Conservation (phyloP, 176 grass and related monocot genomes). For the Musa beccarii region DNA sequence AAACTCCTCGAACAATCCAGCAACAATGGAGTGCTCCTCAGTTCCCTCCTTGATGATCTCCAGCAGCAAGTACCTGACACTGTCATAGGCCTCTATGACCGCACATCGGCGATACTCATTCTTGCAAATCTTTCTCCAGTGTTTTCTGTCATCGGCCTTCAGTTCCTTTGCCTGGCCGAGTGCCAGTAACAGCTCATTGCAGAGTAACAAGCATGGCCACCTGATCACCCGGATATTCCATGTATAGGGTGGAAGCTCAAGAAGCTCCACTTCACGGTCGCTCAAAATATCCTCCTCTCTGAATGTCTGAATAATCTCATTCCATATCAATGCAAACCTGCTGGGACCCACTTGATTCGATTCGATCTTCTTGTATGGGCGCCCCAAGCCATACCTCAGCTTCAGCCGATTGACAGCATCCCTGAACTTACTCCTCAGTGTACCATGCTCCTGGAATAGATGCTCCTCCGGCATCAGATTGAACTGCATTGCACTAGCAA, state of each 20-base stretch:
- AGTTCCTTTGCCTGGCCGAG: conserved; percentile 74
- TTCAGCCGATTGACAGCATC: conserved; percentile 75
- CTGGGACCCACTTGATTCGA: conserved; percentile 69
- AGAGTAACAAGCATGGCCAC: conserved; percentile 87
- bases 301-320: conserved; percentile 85
- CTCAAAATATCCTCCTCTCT: conserved; percentile 92
- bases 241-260: conserved; percentile 65
- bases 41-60: conserved; percentile 50
- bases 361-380: conserved; percentile 80
- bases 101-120: conserved; percentile 83
- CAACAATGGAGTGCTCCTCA: conserved; percentile 54
- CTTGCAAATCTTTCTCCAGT: conserved; percentile 58
- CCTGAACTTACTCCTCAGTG: conserved; percentile 46
- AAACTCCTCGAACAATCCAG: conserved; percentile 50
- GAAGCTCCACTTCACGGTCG: conserved; percentile 82
- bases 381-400: conserved; percentile 80
- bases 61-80: conserved; percentile 53
- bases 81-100: conserved; percentile 85
- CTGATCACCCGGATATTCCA: conserved; percentile 83
- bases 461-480: conserved; percentile 87
- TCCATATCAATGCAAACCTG: conserved; percentile 89
- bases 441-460: conserved; percentile 29
- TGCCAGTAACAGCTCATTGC: conserved; percentile 80
- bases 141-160: conserved; percentile 44
- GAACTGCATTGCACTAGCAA: conserved; percentile 96